Conservation (phyloP, 768 basidiomycete genomes). For the Mycena olivaceomarginata region DNA sequence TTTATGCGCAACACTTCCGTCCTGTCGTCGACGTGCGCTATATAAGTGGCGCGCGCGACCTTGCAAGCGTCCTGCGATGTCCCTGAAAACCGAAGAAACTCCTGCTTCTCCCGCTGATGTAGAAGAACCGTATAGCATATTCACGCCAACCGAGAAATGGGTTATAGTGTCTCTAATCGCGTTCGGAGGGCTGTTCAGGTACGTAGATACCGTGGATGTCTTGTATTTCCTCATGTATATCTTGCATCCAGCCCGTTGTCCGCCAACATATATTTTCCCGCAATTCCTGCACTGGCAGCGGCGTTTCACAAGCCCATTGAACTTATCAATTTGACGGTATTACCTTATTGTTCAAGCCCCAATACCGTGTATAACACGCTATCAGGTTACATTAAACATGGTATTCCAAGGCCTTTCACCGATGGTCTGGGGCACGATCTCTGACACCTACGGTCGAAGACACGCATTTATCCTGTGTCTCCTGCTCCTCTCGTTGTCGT, state of each 20-base stretch:
- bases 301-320: slow-evolving; percentile 82
- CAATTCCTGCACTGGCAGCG: slow-evolving; percentile 79
- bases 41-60: no score
- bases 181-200: slow-evolving; percentile 45
- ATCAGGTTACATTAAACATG: slow-evolving; percentile 81
- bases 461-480: slow-evolving; percentile 80
- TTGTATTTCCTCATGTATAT: not conserved
- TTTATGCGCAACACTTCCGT: no score
- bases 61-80: not conserved
- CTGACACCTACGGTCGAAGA: slow-evolving; percentile 81
- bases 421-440: slow-evolving; percentile 83
- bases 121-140: slow-evolving; percentile 44
- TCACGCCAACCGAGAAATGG: slow-evolving; percentile 46
- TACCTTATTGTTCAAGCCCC: not conserved
- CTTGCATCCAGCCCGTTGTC: slow-evolving; percentile 73
- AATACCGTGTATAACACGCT: not conserved
- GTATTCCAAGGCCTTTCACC: slow-evolving; percentile 79
- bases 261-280: slow-evolving; percentile 88
- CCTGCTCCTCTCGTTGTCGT: slow-evolving; percentile 77
- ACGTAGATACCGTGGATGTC: not conserved
- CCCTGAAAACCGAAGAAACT: not conserved
- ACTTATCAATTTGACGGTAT: slow-evolving; percentile 85
- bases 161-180: slow-evolving; percentile 44
- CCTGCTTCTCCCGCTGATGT: not conserved
- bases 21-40: no score